Percentiles rank a stretch among this genome's conserved stretches.
phyloP scores from a whole-genome alignment of 2,329 filamentous ascomycete genomes.

The Scytalidium sp. region DNA sequence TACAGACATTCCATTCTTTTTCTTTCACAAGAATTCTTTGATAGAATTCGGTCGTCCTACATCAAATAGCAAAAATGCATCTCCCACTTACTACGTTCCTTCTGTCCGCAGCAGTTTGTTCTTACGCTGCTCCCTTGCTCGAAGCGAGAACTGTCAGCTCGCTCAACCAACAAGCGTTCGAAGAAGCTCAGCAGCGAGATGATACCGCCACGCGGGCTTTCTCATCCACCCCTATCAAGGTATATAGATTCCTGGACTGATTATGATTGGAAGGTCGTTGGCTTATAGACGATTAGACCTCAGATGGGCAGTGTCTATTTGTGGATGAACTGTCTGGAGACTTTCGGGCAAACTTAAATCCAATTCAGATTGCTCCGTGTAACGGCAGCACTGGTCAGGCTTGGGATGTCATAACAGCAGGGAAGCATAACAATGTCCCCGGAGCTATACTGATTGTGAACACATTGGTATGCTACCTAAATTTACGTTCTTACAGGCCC shows the following conservation, averaged over 20 bases:
- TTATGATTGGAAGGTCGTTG: not conserved
- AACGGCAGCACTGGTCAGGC: slow-evolving; percentile 36
- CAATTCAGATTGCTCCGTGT: slow-evolving; percentile 38
- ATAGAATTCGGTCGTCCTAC: not conserved
- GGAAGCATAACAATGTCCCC: slow-evolving; percentile 46
- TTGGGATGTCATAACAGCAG: slow-evolving; percentile 44
- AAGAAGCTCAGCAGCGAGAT: slow-evolving; percentile 40
- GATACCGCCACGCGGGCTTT: slow-evolving; percentile 39
- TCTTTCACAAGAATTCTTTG: not conserved
- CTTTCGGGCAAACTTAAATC: slow-evolving; percentile 41
- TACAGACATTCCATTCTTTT: slow-evolving; percentile 1
- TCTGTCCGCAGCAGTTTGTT: slow-evolving; percentile 14
- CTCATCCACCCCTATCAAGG: slow-evolving; percentile 37
- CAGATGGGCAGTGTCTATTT: slow-evolving; percentile 38
- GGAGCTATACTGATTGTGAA: slow-evolving; percentile 51
- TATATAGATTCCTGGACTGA: slow-evolving; percentile 12
- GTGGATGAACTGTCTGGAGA: slow-evolving; percentile 42
- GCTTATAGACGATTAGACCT: slow-evolving; percentile 28
- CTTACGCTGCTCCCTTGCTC: slow-evolving; percentile 20
- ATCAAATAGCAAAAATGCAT: not conserved
- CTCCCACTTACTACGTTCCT: slow-evolving; percentile 7
- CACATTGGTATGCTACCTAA: slow-evolving; percentile 38
- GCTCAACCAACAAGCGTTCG: slow-evolving; percentile 36
- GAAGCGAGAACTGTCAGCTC: slow-evolving; percentile 27
- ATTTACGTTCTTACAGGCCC: not conserved